Conservation (phyloP, 345 rosid species). For the Geranium brycei region DNA sequence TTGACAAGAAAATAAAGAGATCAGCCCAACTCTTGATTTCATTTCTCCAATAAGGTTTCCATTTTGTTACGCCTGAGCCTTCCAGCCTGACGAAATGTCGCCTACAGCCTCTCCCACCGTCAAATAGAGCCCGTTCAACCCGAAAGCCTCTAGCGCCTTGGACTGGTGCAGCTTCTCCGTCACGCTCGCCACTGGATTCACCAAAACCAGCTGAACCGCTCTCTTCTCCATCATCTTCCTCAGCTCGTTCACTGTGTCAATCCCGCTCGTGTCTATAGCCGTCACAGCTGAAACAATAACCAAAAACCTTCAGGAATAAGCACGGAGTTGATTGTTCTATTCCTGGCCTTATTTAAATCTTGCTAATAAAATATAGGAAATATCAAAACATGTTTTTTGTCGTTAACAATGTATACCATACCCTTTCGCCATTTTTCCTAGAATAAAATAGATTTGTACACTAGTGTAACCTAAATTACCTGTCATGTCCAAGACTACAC, state of each 20-base stretch:
- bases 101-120: constrained; percentile 45
- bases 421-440: too few relatives aligned
- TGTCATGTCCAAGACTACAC: constrained; percentile 76
- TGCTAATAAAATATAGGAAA: background rate
- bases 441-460: background rate
- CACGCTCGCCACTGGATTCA: constrained; percentile 51
- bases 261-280: constrained; percentile 81
- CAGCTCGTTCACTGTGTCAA: constrained; percentile 50
- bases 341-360: background rate
- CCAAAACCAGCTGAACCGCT: constrained; percentile 51
- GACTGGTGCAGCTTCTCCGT: constrained; percentile 50
- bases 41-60: too few relatives aligned
- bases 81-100: constrained; percentile 41
- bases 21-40: too few relatives aligned
- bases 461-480: constrained; percentile 21
- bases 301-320: background rate
- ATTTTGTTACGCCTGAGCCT: constrained; percentile 23
- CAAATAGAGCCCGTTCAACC: constrained; percentile 36
- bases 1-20: too few relatives aligned
- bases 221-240: constrained; percentile 51
- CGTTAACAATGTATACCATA: too few relatives aligned
- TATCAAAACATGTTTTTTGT: too few relatives aligned
- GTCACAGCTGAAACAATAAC: constrained; percentile 52
- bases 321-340: too few relatives aligned
- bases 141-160: constrained; percentile 23